Percentiles rank a stretch among this genome's conserved stretches.
phyloP scores from a whole-genome alignment of 2,329 filamentous ascomycete genomes.

The Lasiodiplodia citricola region DNA sequence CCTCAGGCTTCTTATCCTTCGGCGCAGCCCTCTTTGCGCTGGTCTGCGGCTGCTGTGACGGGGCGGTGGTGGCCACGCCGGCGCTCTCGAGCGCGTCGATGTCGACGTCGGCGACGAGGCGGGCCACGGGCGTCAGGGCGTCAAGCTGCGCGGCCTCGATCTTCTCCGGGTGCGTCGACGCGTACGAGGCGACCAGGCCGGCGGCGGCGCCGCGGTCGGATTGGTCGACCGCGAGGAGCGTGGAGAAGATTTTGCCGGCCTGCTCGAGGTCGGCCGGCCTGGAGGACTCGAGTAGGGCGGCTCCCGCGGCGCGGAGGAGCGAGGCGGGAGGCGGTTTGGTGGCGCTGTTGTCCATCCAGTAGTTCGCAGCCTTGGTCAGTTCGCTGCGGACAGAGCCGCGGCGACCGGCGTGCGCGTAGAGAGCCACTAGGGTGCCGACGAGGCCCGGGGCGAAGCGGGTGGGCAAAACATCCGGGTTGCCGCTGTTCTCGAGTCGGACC shows the following conservation, averaged over 20 bases:
- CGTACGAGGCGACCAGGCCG: conserved; percentile 84
- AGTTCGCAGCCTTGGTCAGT: conserved; percentile 76
- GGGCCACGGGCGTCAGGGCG: conserved; percentile 65
- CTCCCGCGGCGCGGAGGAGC: conserved; percentile 81
- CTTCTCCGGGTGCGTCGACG: conserved; percentile 63
- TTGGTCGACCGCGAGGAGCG: conserved; percentile 69
- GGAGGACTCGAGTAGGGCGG: conserved; percentile 78
- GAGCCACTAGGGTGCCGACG: conserved; percentile 76
- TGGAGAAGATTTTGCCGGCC: conserved; percentile 80
- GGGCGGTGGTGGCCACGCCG: conserved; percentile 62
- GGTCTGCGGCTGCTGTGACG: conserved; percentile 35
- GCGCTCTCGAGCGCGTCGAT: conserved; percentile 66
- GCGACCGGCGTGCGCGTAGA: conserved; percentile 79
- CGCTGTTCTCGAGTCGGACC: conserved; percentile 69
- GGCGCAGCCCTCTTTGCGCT: conserved; percentile 46
- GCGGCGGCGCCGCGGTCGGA: conserved; percentile 74
- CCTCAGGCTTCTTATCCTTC: conserved; percentile 48
- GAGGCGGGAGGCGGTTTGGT: conserved; percentile 51
- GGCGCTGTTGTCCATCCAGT: conserved; percentile 71
- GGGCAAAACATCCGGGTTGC: conserved; percentile 63
- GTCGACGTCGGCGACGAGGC: conserved; percentile 66
- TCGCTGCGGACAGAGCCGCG: conserved; percentile 73
- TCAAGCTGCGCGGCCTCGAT: conserved; percentile 59
- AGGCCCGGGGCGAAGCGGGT: conserved; percentile 84
- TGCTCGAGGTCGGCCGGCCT: conserved; percentile 69